phyloP scores from a whole-genome alignment of 1,139 yeast genomes.

The Arxiozyma bovina region DNA sequence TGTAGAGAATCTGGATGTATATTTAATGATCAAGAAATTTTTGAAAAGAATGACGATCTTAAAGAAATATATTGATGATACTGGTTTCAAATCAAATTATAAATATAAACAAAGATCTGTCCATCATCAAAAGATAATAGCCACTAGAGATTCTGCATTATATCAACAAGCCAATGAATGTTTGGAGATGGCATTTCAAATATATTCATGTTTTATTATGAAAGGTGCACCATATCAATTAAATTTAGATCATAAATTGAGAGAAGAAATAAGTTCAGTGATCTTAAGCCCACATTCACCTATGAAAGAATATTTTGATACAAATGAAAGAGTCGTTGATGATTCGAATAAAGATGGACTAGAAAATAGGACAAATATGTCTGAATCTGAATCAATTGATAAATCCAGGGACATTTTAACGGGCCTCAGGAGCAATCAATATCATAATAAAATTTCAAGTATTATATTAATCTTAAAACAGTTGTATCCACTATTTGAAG shows the following conservation, averaged over 20 bases:
- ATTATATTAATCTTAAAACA: slow-evolving; percentile 16
- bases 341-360: neutral
- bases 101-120: slow-evolving; percentile 5
- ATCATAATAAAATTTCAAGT: too few relatives aligned
- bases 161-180: slow-evolving; percentile 42
- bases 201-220: slow-evolving; percentile 61
- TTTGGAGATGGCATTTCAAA: slow-evolving; percentile 48
- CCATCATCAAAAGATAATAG: slow-evolving; percentile 8
- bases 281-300: slow-evolving; percentile 37
- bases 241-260: slow-evolving; percentile 55
- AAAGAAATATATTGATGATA: slow-evolving; percentile 29
- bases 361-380: neutral
- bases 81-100: slow-evolving; percentile 6
- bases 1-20: slow-evolving; percentile 69
- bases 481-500: slow-evolving; percentile 31
- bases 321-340: neutral
- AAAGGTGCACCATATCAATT: slow-evolving; percentile 62
- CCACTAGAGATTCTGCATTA: slow-evolving; percentile 33
- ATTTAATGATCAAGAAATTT: slow-evolving; percentile 45
- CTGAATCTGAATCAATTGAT: too few relatives aligned
- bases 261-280: slow-evolving; percentile 40
- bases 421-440: too few relatives aligned
- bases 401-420: neutral
- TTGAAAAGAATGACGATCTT: slow-evolving; percentile 33
- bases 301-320: slow-evolving; percentile 1